Conservation (phyloP, 2,329 filamentous ascomycete species). For the Xylaria sp. region DNA sequence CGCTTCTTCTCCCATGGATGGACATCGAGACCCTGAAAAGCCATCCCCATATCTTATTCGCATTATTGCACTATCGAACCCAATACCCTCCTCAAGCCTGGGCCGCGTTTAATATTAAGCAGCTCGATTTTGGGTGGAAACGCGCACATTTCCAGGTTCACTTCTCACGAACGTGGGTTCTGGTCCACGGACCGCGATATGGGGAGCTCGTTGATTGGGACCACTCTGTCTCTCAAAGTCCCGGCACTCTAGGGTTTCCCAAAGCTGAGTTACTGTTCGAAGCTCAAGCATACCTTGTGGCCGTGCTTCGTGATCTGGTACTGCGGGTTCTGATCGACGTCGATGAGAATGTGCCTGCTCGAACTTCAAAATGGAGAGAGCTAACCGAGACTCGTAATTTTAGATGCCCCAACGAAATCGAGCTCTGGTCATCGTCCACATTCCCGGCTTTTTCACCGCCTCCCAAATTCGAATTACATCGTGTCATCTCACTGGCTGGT, state of each 20-base stretch:
- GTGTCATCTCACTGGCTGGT: background rate
- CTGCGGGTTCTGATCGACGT: background rate
- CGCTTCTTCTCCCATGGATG: conserved; percentile 8
- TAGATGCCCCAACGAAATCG: background rate
- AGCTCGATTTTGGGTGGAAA: background rate
- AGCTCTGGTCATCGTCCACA: background rate
- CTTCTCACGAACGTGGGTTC: background rate
- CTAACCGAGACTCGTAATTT: background rate
- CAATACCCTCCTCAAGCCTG: conserved; percentile 1
- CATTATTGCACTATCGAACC: background rate
- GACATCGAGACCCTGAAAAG: background rate
- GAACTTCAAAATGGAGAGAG: conserved; percentile 9
- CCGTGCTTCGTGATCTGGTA: background rate
- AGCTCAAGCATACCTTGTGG: conserved; percentile 6
- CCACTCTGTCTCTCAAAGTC: background rate
- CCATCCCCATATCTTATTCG: background rate
- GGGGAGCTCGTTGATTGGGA: background rate
- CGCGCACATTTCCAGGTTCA: background rate
- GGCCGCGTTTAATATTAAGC: conserved; percentile 6
- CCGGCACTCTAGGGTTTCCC: conserved; percentile 8
- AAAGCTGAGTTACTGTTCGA: conserved; percentile 8
- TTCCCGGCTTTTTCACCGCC: background rate
- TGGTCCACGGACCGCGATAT: conserved; percentile 1
- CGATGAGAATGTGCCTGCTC: background rate
- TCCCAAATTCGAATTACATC: background rate